These are phyloP conservation scores for Metarhizium album DNA, from an alignment of 2,329 filamentous ascomycete species.

Conservation along the genomic window DNA sequence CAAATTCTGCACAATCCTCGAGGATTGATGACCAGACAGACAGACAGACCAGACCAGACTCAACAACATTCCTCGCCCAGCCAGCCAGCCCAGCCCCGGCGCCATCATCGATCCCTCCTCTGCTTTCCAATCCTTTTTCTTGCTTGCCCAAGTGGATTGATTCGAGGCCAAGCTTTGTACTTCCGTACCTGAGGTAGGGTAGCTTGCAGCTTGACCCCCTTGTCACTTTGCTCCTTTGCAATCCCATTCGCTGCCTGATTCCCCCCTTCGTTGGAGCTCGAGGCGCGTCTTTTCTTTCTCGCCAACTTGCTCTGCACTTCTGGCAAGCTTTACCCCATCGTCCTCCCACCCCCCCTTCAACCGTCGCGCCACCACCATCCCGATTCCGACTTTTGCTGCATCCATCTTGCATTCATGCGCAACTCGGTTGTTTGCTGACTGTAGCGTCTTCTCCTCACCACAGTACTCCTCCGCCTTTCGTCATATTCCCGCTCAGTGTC, in stretches of 20 bases:
- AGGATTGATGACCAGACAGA: too few species aligned
- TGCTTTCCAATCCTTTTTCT: conserved; percentile 7
- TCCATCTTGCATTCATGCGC: conserved; percentile 22
- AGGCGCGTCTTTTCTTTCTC: conserved; percentile 13
- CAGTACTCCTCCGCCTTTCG: conserved; percentile 8
- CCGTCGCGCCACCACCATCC: conserved; percentile 12
- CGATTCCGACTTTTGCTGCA: conserved; percentile 18
- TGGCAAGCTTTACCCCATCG: conserved; percentile 9
- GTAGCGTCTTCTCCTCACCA: conserved; percentile 16
- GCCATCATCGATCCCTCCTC: conserved; percentile 8
- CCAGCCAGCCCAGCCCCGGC: neutral
- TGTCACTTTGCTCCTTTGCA: conserved; percentile 6
- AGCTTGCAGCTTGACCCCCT: conserved; percentile 10
- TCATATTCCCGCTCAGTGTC: conserved; percentile 14
- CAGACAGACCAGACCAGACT: too few species aligned
- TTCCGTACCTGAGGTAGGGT: conserved; percentile 8
- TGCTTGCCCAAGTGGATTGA: neutral
- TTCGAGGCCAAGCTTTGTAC: neutral
- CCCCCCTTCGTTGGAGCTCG: conserved; percentile 8
- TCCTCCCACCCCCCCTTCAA: conserved; percentile 10
- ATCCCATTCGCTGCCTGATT: conserved; percentile 11
- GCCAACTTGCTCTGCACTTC: conserved; percentile 5
- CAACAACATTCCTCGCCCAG: neutral
- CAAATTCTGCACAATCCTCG: neutral
- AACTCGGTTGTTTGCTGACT: conserved; percentile 20